Base-by-base conservation (phyloP, 148 eudicot species). In the Silene conica region DNA sequence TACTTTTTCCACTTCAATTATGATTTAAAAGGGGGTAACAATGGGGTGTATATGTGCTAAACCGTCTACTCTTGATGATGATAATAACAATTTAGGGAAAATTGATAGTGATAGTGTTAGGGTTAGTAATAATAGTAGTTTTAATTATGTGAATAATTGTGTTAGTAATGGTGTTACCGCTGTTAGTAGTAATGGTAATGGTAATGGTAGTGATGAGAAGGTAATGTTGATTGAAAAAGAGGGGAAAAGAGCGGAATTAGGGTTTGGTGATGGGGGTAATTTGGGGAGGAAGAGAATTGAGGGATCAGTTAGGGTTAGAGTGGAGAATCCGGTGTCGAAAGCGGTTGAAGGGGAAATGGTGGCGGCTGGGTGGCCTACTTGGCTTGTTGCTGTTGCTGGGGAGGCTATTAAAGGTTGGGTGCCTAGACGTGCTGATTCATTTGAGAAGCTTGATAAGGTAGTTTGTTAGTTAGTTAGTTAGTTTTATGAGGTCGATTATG, bases 351-450 rank as follows among this genome's bases (percentile, higher is more conserved):
- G 90, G 12, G 95, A 89, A 72, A 96, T 87, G 76, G 91, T 88
- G n/a, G 86, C 89, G 1, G 97, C 97, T 0, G 97, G 97, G 46
- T 92, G 97, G 97, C 97, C 97, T 2, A 69, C 83, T 22, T 92
- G 97, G 97, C 79, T 92, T 60, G 83, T 96, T 6, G 84, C 89
- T 0, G 92, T 90, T 76, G 97, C 97, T 18, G 92, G 92, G 45
- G 97, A 92, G 72, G 92, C 96, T 79, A 86, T 88, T 65, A 82
- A 76, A 72, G 96, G 96, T 43, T 90, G 96, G 96, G 83, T 92
- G 64, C 97, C 97, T 8, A 74, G 97, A 63, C 83, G 88, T 69
- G 91, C 91, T 20, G 97, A 92, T 86, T 90, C 96, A 50, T 92
- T 92, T 63, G 91, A 92, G 86, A 92, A 88, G 81, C 69, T 90